Evolutionary conservation across 2,329 filamentous ascomycete species (phyloP), one percentile per base, ranked within the genome.

Genomic region (Cytospora piceicola): DNA sequence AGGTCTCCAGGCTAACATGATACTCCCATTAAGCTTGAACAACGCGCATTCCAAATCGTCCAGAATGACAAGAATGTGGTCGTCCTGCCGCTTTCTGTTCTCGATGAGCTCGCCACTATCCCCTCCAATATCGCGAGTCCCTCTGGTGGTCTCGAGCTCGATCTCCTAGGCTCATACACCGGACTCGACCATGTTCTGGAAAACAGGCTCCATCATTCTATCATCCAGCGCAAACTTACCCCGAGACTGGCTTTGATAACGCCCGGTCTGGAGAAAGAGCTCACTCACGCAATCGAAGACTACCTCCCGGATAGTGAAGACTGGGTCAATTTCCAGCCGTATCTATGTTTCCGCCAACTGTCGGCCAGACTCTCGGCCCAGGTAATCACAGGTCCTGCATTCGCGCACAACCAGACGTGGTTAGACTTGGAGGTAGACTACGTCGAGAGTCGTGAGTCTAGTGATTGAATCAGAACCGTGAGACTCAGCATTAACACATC

Each of bases 1-100:
- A 8, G 7, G 17, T n/a, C 30, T n/a, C 30, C 14, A n/a, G 30
- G 22, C 53, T 55, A 32, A 55, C 30, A 24, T 55, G 5, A 22
- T 34, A 34, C n/a, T 34, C 32, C 11, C 2, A 30, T 22, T 17
- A 34, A 55, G 53, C 32, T 55, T 20, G 32, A 55, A 55, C 30
- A 29, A 20, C 17, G 53, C 22, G 30, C 53, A 15, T 55, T 55
- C 53, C 53, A 55, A 9, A 1, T 55, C 9, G 53, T 55, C 15
- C 53, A 32, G n/a, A 55, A 55, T 55, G 53, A 55, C 15, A 55
- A 55, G 53, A 55, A 34, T 11, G 30, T 55, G 29, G 34, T 55
- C 14, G 53, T 55, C 17, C 15, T 55, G 29, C 53, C 53, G 15
- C 53, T 32, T 12, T 55, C 53, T 9, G 15, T n/a, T 32, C 29